phyloP scores from a whole-genome alignment of 2,329 filamentous ascomycete species.

The Xylariaceae sp. region DNA sequence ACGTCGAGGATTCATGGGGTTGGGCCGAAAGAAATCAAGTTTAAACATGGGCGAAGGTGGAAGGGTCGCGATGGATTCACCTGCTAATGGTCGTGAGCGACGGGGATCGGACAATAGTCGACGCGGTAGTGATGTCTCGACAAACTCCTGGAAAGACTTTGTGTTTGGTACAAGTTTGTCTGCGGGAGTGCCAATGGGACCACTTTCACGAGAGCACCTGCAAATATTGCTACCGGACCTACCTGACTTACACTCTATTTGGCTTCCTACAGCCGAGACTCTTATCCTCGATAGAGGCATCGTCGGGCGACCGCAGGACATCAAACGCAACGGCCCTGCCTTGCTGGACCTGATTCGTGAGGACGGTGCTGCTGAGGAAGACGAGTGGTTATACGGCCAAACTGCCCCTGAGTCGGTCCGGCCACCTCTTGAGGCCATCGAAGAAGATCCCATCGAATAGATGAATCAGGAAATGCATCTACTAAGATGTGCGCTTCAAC shows the following conservation, averaged over 20 bases:
- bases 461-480: constrained; percentile 16
- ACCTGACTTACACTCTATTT: constrained; percentile 65
- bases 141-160: constrained; percentile 45
- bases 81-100: constrained; percentile 31
- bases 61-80: constrained; percentile 25
- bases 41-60: constrained; percentile 43
- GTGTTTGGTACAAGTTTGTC: constrained; percentile 66
- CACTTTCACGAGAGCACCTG: constrained; percentile 58
- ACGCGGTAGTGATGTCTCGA: constrained; percentile 40
- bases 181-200: constrained; percentile 67
- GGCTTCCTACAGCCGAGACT: constrained; percentile 68
- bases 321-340: constrained; percentile 68
- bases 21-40: constrained; percentile 66
- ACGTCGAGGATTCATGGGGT: constrained; percentile 58
- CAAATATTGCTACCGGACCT: constrained; percentile 60
- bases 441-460: constrained; percentile 57
- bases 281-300: constrained; percentile 66
- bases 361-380: constrained; percentile 63
- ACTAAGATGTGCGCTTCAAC: constrained; percentile 9
- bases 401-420: constrained; percentile 61
- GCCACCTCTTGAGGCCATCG: constrained; percentile 57
- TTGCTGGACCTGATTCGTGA: constrained; percentile 70
- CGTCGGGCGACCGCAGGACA: constrained; percentile 64
- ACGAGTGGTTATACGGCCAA: constrained; percentile 68
- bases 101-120: constrained; percentile 41